Evolutionary conservation across 139 green algal genomes (phyloP).

Genomic region (Mychonastes homosphaera): DNA sequence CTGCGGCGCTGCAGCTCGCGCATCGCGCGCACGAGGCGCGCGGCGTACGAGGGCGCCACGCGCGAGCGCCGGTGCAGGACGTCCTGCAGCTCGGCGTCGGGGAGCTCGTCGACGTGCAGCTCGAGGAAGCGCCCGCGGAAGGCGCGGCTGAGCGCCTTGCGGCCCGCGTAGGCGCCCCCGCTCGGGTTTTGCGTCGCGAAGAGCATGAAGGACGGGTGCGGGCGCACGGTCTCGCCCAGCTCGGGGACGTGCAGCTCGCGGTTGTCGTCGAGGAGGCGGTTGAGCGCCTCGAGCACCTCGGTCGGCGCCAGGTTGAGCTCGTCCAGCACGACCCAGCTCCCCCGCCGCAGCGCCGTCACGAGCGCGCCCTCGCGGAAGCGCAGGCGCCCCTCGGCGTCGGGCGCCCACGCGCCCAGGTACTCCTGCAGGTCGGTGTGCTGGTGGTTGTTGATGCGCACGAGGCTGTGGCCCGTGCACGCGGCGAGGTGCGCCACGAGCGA

Average conservation of each 20-base stretch:
- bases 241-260: constrained; percentile 96
- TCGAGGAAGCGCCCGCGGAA: constrained; percentile 85
- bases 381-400: constrained; percentile 50
- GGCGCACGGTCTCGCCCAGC: constrained; percentile 81
- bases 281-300: constrained; percentile 94
- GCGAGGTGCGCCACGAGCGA: constrained; percentile 90
- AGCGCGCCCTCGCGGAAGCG: constrained; percentile 86
- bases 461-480: constrained; percentile 73
- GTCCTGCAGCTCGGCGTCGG: constrained; percentile 77
- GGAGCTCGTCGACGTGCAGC: constrained; percentile 95
- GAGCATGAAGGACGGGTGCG: constrained; percentile 97
- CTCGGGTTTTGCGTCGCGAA: constrained; percentile 99
- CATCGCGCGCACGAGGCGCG: constrained; percentile 82
- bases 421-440: constrained; percentile 96
- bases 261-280: constrained; percentile 98
- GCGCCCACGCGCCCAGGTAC: constrained; percentile 74
- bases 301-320: constrained; percentile 95
- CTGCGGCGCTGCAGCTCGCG: constrained; percentile 80
- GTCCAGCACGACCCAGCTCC: constrained; percentile 96
- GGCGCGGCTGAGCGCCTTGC: constrained; percentile 51
- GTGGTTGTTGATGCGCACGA: constrained; percentile 99
- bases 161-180: constrained; percentile 57
- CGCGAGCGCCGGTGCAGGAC: constrained; percentile 68
- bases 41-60: constrained; percentile 67
- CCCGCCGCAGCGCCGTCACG: constrained; percentile 76